Evolutionary conservation across 1,284 basidiomycete species (phyloP).

Genomic region (Leccinum subfulvum): DNA sequence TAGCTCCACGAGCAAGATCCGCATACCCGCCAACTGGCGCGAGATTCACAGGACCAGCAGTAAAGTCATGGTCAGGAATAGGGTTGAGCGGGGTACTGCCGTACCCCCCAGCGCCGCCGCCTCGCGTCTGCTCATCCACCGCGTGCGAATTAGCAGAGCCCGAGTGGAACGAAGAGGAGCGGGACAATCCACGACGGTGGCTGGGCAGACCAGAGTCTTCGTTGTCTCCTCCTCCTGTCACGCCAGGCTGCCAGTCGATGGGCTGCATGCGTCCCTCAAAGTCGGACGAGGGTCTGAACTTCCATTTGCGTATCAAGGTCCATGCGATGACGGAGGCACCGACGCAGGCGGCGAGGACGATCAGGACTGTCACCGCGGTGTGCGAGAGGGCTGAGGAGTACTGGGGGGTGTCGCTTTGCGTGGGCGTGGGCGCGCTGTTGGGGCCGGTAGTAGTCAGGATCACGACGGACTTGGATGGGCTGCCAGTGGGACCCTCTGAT

Average conservation of each 20-base stretch:
- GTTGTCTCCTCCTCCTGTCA: slow-evolving; percentile 35
- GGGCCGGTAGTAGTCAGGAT: slow-evolving; percentile 22
- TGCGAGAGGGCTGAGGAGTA: slow-evolving; percentile 44
- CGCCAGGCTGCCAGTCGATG: slow-evolving; percentile 77
- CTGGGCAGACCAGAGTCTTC: slow-evolving; percentile 43
- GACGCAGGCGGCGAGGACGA: slow-evolving; percentile 66
- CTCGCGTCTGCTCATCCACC: slow-evolving; percentile 35
- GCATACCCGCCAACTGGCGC: slow-evolving; percentile 76
- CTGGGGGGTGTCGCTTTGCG: slow-evolving; percentile 24
- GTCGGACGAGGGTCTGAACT: slow-evolving; percentile 74
- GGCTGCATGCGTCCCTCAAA: slow-evolving; percentile 84
- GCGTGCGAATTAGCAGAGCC: slow-evolving; percentile 48
- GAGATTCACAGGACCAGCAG: slow-evolving; percentile 56
- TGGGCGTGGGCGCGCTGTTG: slow-evolving; percentile 21
- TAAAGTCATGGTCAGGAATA: slow-evolving; percentile 80
- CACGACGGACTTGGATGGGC: slow-evolving; percentile 18
- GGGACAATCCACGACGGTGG: slow-evolving; percentile 55
- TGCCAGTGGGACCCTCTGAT: not conserved
- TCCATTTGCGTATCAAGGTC: slow-evolving; percentile 91
- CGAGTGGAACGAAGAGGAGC: slow-evolving; percentile 72
- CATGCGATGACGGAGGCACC: slow-evolving; percentile 72
- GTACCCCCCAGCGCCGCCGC: slow-evolving; percentile 23
- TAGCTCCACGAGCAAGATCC: slow-evolving; percentile 67
- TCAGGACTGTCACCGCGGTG: slow-evolving; percentile 67
- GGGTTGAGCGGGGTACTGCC: slow-evolving; percentile 35